Evolutionary conservation across 371 early-diverging fungal species (phyloP).

Genomic region (Entomophthora muscae): DNA sequence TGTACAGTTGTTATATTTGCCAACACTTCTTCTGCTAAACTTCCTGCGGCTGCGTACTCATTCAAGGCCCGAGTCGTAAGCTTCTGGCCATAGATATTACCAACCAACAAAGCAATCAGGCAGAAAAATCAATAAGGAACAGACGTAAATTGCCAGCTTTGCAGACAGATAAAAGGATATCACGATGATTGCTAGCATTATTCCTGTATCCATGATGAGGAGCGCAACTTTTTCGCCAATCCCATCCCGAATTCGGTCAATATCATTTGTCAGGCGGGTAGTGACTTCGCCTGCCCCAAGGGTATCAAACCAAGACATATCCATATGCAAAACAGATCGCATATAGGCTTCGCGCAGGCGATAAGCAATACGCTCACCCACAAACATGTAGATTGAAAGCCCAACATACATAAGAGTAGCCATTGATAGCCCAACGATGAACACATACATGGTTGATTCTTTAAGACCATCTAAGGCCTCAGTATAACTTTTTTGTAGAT

Average conservation of each 20-base stretch:
- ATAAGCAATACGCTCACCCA: too few species aligned
- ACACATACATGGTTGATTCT: too few species aligned
- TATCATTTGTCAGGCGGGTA: conserved; percentile 53
- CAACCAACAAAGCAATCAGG: too few species aligned
- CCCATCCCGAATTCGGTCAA: conserved; percentile 59
- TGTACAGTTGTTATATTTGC: conserved; percentile 70
- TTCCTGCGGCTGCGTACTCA: conserved; percentile 59
- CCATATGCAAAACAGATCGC: too few species aligned
- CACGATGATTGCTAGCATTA: conserved; percentile 53
- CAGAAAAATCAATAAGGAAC: too few species aligned
- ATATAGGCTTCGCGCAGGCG: too few species aligned
- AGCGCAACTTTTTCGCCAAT: conserved; percentile 42
- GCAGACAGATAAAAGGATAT: conserved; percentile 72
- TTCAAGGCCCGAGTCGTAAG: conserved; percentile 7
- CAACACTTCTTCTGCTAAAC: conserved; percentile 68
- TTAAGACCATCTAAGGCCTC: too few species aligned
- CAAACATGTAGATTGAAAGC: too few species aligned
- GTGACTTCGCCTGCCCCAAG: conserved; percentile 50
- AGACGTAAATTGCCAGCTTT: conserved; percentile 64
- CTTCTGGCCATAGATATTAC: conserved; percentile 42
- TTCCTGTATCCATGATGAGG: neutral
- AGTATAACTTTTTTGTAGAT: too few species aligned
- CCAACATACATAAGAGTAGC: too few species aligned
- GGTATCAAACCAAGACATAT: conserved; percentile 80
- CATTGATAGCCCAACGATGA: too few species aligned